phyloP scores from a whole-genome alignment of 768 basidiomycete species.

The Panellus pusillus region DNA sequence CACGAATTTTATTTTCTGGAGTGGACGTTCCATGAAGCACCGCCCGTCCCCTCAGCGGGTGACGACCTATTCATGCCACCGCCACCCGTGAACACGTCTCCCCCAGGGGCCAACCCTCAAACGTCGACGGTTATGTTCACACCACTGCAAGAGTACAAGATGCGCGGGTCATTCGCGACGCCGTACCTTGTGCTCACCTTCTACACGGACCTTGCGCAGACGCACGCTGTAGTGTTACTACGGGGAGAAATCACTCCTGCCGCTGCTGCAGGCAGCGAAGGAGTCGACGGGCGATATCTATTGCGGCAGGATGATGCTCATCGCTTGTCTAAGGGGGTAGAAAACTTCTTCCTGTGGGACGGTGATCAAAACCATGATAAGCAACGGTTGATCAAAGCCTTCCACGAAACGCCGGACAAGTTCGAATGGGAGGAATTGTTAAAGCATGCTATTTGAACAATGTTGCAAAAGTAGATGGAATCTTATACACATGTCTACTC shows the following conservation, averaged over 20 bases:
- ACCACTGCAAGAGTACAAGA: slow-evolving; percentile 91
- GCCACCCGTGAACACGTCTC: slow-evolving; percentile 21
- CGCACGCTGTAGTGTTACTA: slow-evolving; percentile 82
- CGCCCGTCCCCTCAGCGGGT: slow-evolving; percentile 52
- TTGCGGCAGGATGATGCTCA: slow-evolving; percentile 84
- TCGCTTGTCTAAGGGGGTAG: slow-evolving; percentile 72
- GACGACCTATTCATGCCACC: slow-evolving; percentile 46
- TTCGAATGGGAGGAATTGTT: slow-evolving; percentile 86
- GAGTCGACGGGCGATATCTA: slow-evolving; percentile 49
- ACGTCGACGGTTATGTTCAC: slow-evolving; percentile 87
- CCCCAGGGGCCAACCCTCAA: slow-evolving; percentile 42
- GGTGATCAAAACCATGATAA: slow-evolving; percentile 10
- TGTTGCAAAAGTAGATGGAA: slow-evolving; percentile 2
- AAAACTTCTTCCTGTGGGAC: slow-evolving; percentile 82
- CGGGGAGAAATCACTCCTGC: slow-evolving; percentile 89
- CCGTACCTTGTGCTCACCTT: slow-evolving; percentile 89
- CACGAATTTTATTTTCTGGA: slow-evolving; percentile 87
- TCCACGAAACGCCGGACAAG: slow-evolving; percentile 75
- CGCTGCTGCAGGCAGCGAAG: slow-evolving; percentile 36
- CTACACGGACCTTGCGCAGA: slow-evolving; percentile 83
- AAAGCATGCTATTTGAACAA: slow-evolving; percentile 42
- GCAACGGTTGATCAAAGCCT: slow-evolving; percentile 53
- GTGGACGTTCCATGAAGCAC: slow-evolving; percentile 83
- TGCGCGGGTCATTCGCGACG: slow-evolving; percentile 79
- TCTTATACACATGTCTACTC: background rate